phyloP scores from a whole-genome alignment of 805 yeast genomes.

The Yarrowia porcina region DNA sequence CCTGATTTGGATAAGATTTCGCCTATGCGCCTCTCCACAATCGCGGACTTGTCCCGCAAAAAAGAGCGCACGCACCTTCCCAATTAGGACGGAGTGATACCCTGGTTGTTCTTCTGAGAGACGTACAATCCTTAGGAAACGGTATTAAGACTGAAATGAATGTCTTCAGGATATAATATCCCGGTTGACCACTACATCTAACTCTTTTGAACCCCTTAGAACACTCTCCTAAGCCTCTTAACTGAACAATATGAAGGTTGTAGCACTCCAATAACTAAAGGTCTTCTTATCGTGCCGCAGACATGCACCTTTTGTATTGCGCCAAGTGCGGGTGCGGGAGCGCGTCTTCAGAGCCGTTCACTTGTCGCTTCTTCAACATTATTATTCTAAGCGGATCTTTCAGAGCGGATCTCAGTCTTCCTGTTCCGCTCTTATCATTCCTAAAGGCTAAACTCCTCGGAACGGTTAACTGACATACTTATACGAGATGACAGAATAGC shows the following conservation, averaged over 20 bases:
- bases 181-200: too few relatives aligned
- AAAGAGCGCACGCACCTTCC: not conserved
- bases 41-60: not conserved
- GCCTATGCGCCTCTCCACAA: slow-evolving; percentile 20
- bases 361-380: too few relatives aligned
- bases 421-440: too few relatives aligned
- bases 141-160: not conserved
- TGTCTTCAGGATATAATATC: too few relatives aligned
- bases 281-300: not conserved
- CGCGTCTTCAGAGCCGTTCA: not conserved
- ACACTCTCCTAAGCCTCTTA: too few relatives aligned
- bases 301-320: not conserved
- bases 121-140: not conserved
- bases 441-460: not conserved
- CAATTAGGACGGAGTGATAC: not conserved
- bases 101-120: not conserved
- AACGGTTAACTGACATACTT: not conserved
- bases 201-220: too few relatives aligned
- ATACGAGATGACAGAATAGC: not conserved
- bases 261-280: not conserved
- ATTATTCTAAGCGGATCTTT: too few relatives aligned
- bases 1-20: slow-evolving; percentile 20
- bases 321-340: not conserved
- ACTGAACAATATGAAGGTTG: not conserved
- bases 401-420: too few relatives aligned